A percentile compares a stretch with the other conserved stretches of the same genome.
phyloP scores from a whole-genome alignment of 2,329 filamentous ascomycete species.

The Ascochyta clinopodiicola region DNA sequence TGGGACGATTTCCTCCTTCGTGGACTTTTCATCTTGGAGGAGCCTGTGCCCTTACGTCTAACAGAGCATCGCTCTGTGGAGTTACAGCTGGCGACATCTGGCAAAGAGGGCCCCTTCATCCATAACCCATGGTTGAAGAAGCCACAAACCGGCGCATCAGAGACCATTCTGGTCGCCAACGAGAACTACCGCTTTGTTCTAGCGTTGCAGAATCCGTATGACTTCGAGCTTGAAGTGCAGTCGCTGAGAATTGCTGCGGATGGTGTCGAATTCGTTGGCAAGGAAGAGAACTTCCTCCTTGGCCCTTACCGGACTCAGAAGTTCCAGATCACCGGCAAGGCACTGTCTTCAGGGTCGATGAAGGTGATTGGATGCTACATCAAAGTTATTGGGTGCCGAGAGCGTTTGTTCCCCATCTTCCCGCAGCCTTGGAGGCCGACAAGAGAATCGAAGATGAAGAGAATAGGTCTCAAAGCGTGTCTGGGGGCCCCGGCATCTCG shows the following conservation, averaged over 20 bases:
- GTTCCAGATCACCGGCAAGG: conserved; percentile 72
- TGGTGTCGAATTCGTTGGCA: conserved; percentile 74
- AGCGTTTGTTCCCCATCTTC: conserved; percentile 85
- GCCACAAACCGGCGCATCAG: conserved; percentile 61
- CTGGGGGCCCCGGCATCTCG: conserved; percentile 57
- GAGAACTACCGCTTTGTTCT: conserved; percentile 81
- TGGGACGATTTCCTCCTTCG: conserved; percentile 97
- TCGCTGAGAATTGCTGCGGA: conserved; percentile 76
- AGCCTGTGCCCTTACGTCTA: conserved; percentile 34
- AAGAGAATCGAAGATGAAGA: conserved; percentile 76
- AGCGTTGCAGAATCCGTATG: conserved; percentile 91
- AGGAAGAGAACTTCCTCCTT: conserved; percentile 69
- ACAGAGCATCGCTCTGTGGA: conserved; percentile 45
- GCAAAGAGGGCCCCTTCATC: conserved; percentile 77
- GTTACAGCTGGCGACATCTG: conserved; percentile 40
- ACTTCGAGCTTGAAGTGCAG: conserved; percentile 90
- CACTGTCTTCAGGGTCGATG: conserved; percentile 70
- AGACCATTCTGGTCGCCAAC: conserved; percentile 76
- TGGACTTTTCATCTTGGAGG: conserved; percentile 69
- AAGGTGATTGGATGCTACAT: conserved; percentile 79
- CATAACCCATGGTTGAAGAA: conserved; percentile 90
- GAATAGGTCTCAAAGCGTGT: conserved; percentile 64
- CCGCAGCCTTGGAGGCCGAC: conserved; percentile 75
- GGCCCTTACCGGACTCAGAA: conserved; percentile 85
- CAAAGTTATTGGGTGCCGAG: conserved; percentile 80